Evolutionary conservation across 805 yeast genomes (phyloP), one percentile per base, ranked within the genome.

Genomic region (Cyberlindnera lachancei): DNA sequence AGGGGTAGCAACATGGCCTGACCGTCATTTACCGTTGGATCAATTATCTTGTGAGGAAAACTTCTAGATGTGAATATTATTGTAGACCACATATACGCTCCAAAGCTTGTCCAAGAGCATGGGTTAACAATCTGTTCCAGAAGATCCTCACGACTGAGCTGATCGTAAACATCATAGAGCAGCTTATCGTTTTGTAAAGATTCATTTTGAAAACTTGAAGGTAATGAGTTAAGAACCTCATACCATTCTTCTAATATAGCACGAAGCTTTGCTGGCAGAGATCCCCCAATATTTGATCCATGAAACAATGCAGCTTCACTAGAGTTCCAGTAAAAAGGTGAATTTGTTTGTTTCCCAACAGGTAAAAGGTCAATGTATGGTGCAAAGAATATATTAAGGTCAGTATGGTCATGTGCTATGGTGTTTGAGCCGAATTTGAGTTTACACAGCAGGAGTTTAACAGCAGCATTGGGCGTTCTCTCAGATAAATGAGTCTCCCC

Each of bases 1-100:
- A 88, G 49, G 0, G 96, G 96, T 14, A 86, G 52, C 9, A 88
- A 61, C 66, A 88, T 76, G 7, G 84, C 79, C 30, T 65, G 66
- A 4, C 53, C 55, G 15, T 46, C 48, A 10, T 56, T 46, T 28
- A 66, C 68, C 2, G 47, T 52, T 15, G 53, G 42, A 7, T 54
- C 53, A 4, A 63, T 45, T 5, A 64, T 53, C 23, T 59, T 56
- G 33, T 75, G 72, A 0, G 96, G 96, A 52, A 87, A 87, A 1
- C 94, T 76, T 42, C 96, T 67, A 1, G 95, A 79, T 18, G 80
- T 70, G 40, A 83, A 65, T 12, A 86, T 78, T 19, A 74, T 55
- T 17, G 75, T 65, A 2, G 92, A 73, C 95, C 95, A 87, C 5
- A 80, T 50, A 48, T 77, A 87, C 6, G 77, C 76, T 1, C 74